A percentile compares a stretch with the other conserved stretches of the same genome.
phyloP scores from a whole-genome alignment of 805 yeast genomes.

The Candida ascalaphidarum region DNA sequence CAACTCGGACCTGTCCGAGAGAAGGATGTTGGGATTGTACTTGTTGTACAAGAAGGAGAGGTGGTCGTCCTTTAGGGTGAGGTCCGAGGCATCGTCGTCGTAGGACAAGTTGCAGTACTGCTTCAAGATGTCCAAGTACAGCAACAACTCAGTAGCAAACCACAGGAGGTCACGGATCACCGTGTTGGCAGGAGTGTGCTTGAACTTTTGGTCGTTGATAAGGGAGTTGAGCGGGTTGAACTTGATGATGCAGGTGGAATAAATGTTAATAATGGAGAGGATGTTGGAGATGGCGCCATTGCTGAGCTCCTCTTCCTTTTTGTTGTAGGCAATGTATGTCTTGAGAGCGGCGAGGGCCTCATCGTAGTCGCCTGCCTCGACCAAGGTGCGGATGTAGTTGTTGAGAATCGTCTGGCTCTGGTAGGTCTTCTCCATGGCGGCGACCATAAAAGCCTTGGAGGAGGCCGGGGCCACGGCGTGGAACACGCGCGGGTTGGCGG shows the following conservation, averaged over 20 bases:
- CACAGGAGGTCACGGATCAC: constrained; percentile 12
- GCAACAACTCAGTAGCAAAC: constrained; percentile 10
- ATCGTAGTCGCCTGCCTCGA: constrained; percentile 28
- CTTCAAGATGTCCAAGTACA: constrained; percentile 16
- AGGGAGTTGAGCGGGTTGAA: constrained; percentile 30
- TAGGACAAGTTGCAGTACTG: constrained; percentile 17
- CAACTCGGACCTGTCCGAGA: constrained; percentile 17
- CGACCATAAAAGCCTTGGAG: constrained; percentile 22
- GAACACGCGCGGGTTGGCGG: constrained; percentile 13
- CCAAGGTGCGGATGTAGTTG: constrained; percentile 20
- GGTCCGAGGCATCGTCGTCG: constrained; percentile 8
- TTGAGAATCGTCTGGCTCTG: constrained; percentile 28
- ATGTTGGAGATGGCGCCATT: constrained; percentile 22
- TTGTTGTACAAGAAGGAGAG: constrained; percentile 28
- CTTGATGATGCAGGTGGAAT: constrained; percentile 19
- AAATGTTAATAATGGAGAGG: constrained; percentile 23
- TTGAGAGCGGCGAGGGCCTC: constrained; percentile 36
- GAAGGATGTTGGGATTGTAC: constrained; percentile 23
- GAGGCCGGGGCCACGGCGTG: constrained; percentile 12
- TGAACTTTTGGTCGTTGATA: constrained; percentile 14
- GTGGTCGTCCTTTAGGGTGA: constrained; percentile 5
- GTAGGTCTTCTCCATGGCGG: constrained; percentile 22
- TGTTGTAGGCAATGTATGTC: constrained; percentile 24
- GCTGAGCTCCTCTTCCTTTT: constrained; percentile 23
- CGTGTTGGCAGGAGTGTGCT: constrained; percentile 12